phyloP scores from a whole-genome alignment of 1,284 basidiomycete genomes.

The Heliocybe sulcata region DNA sequence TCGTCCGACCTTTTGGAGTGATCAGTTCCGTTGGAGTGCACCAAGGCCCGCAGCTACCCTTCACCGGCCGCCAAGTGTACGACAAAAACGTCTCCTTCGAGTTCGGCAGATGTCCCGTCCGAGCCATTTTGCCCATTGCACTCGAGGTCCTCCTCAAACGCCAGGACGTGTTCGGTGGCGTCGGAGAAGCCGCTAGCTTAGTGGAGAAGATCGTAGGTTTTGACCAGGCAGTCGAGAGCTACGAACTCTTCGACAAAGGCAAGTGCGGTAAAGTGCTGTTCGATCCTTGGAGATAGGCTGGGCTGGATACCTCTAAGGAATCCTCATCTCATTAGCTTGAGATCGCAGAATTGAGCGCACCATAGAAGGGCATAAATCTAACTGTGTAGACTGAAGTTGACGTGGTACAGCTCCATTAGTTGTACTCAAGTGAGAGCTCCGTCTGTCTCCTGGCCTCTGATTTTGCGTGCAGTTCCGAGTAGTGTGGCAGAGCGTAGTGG shows the following conservation, averaged over 20 bases:
- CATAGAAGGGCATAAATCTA: too few species aligned
- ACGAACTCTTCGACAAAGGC: slow-evolving; percentile 62
- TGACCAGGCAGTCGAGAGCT: slow-evolving; percentile 46
- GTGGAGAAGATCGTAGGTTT: slow-evolving; percentile 59
- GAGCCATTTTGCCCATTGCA: slow-evolving; percentile 71
- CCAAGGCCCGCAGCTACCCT: slow-evolving; percentile 45
- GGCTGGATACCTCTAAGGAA: background rate
- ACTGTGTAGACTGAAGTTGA: too few species aligned
- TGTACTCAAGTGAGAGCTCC: too few species aligned
- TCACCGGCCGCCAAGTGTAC: slow-evolving; percentile 62
- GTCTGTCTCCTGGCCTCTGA: too few species aligned
- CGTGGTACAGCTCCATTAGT: too few species aligned
- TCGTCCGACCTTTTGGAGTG: slow-evolving; percentile 77
- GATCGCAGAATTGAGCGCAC: background rate
- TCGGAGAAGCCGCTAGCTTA: slow-evolving; percentile 50
- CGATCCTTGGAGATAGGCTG: slow-evolving; percentile 47
- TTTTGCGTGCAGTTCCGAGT: too few species aligned
- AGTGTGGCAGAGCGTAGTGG: too few species aligned
- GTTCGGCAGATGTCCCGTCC: slow-evolving; percentile 84
- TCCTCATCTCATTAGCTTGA: background rate
- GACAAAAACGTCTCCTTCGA: slow-evolving; percentile 62
- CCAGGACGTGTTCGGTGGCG: slow-evolving; percentile 61
- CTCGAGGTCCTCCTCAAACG: slow-evolving; percentile 63
- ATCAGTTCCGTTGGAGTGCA: slow-evolving; percentile 79
- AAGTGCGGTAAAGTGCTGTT: slow-evolving; percentile 69